Percentiles rank a stretch among this genome's conserved stretches.
phyloP scores from a whole-genome alignment of 129 eudicot species.

The Glebionis coronaria region DNA sequence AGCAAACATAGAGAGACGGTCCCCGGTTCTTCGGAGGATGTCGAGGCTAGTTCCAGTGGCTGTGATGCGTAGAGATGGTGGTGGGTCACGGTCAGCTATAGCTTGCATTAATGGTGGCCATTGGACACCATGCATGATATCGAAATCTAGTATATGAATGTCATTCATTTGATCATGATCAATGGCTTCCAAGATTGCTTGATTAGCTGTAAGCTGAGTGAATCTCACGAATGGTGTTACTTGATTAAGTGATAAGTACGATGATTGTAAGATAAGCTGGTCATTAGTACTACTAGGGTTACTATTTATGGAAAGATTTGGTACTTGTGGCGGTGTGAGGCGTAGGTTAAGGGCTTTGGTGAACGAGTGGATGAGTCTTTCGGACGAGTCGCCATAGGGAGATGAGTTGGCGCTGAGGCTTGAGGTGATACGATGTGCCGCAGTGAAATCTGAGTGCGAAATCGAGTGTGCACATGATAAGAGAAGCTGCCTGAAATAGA shows the following conservation, averaged over 20 bases:
- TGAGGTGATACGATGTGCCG: conserved; percentile 68
- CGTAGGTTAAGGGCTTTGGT: conserved; percentile 58
- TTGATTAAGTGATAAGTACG: conserved; percentile 67
- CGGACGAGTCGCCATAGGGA: conserved; percentile 74
- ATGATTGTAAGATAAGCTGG: conserved; percentile 41
- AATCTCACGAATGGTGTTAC: conserved; percentile 83
- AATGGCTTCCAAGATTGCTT: conserved; percentile 80
- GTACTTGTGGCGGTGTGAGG: conserved; percentile 27
- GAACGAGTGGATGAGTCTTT: conserved; percentile 56
- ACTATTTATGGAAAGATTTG: neutral
- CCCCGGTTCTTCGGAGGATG: conserved; percentile 63
- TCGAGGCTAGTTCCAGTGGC: conserved; percentile 58
- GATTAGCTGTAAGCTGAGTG: conserved; percentile 87
- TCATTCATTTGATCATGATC: conserved; percentile 26
- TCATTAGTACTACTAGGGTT: neutral
- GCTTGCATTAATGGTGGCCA: conserved; percentile 98
- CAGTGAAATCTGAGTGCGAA: conserved; percentile 58
- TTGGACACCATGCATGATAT: conserved; percentile 91
- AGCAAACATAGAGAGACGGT: conserved; percentile 63
- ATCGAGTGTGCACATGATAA: conserved; percentile 73
- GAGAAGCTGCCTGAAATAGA: conserved; percentile 66
- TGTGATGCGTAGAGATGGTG: conserved; percentile 63
- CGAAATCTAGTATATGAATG: conserved; percentile 77
- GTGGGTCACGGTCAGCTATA: conserved; percentile 47
- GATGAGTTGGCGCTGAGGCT: conserved; percentile 50